These are phyloP conservation scores for Rhizoclosmatium sp. DNA, from an alignment of 192 early-diverging fungal species.

Conservation along the genomic window DNA sequence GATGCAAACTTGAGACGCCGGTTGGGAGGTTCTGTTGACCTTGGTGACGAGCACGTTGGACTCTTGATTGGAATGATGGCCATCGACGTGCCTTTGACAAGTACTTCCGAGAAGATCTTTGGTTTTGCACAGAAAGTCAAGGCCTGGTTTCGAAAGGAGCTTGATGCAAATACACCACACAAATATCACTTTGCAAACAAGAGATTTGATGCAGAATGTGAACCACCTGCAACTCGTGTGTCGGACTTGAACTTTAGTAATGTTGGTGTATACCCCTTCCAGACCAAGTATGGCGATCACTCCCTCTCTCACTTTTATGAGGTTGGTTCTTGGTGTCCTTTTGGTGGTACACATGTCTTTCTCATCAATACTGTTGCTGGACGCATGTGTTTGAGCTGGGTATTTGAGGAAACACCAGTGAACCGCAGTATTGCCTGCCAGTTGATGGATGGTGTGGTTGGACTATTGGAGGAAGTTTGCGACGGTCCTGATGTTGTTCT, in stretches of 20 bases:
- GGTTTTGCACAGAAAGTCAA: background rate
- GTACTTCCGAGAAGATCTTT: background rate
- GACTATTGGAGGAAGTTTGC: background rate
- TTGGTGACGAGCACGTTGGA: background rate
- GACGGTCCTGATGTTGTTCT: too few relatives aligned
- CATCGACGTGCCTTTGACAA: background rate
- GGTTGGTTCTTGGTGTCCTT: background rate
- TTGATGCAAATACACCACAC: background rate
- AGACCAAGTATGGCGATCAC: background rate
- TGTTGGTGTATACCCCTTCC: background rate
- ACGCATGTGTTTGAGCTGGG: background rate
- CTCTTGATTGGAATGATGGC: constrained; percentile 2
- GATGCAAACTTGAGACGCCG: constrained; percentile 1
- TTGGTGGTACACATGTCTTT: background rate
- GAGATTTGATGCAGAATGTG: background rate
- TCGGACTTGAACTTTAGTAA: constrained; percentile 2
- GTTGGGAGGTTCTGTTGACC: background rate
- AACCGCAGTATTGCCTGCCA: background rate
- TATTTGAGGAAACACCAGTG: background rate
- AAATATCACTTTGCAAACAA: background rate
- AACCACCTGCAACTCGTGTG: background rate
- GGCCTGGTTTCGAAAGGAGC: background rate
- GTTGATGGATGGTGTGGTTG: background rate
- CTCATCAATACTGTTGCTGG: background rate
- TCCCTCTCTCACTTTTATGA: background rate